These are phyloP conservation scores for Catunica adiposa DNA, from an alignment of 2,329 filamentous ascomycete genomes.

Conservation along the genomic window DNA sequence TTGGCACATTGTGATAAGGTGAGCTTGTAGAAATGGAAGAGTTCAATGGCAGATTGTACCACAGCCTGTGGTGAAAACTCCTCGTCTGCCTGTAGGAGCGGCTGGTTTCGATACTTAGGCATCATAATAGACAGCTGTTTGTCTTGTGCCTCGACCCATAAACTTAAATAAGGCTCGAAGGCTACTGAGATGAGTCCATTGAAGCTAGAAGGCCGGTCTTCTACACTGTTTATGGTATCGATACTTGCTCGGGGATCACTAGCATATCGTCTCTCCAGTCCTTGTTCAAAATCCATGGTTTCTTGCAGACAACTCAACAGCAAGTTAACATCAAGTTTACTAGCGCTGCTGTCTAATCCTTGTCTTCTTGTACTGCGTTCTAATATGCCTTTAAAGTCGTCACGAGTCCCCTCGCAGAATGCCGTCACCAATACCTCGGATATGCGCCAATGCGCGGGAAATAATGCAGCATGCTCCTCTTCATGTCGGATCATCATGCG, in stretches of 20 bases:
- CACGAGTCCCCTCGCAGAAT: slow-evolving; percentile 87
- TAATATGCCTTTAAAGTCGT: slow-evolving; percentile 87
- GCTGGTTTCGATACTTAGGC: slow-evolving; percentile 71
- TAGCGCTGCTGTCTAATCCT: slow-evolving; percentile 41
- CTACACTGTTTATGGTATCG: slow-evolving; percentile 69
- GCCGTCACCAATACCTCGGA: slow-evolving; percentile 78
- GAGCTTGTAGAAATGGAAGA: slow-evolving; percentile 93
- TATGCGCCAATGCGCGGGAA: slow-evolving; percentile 75
- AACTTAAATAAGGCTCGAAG: slow-evolving; percentile 88
- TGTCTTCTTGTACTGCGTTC: slow-evolving; percentile 68
- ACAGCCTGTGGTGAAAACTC: slow-evolving; percentile 85
- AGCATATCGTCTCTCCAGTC: slow-evolving; percentile 54
- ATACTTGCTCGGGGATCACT: slow-evolving; percentile 62
- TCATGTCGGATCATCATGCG: slow-evolving; percentile 92
- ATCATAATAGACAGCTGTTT: slow-evolving; percentile 71
- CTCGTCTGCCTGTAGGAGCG: slow-evolving; percentile 65
- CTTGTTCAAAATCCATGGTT: slow-evolving; percentile 92
- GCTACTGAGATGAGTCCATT: slow-evolving; percentile 87
- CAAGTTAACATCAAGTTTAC: slow-evolving; percentile 75
- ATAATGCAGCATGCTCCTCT: slow-evolving; percentile 76
- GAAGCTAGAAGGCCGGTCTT: slow-evolving; percentile 62
- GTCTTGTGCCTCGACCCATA: slow-evolving; percentile 96
- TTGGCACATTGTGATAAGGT: slow-evolving; percentile 91
- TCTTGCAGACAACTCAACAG: slow-evolving; percentile 81
- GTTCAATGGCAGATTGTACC: slow-evolving; percentile 82